These are phyloP conservation scores for Podospora comata DNA, from an alignment of 495 filamentous ascomycete species.

Conservation along the genomic window DNA sequence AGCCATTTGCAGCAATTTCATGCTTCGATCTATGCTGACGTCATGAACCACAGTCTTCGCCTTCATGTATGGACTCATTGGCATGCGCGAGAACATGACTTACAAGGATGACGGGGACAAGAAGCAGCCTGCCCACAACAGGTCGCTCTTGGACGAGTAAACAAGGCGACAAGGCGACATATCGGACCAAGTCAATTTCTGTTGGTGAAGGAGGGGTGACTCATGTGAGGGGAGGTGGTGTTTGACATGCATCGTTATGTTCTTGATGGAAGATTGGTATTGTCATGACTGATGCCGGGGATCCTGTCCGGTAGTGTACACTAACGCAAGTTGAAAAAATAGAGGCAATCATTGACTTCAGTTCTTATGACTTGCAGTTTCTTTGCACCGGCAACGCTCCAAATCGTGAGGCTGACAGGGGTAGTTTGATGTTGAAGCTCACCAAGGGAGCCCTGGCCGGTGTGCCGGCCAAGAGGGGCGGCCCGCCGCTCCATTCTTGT, in stretches of 20 bases:
- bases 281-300: neutral
- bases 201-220: neutral
- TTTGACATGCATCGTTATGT: neutral
- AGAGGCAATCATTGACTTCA: neutral
- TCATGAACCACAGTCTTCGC: slow-evolving; percentile 35
- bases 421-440: neutral
- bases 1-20: neutral
- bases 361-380: neutral
- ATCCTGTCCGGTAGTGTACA: neutral
- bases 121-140: neutral
- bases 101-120: slow-evolving; percentile 15
- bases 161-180: neutral
- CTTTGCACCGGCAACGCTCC: too few relatives aligned
- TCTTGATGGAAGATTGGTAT: neutral
- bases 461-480: neutral
- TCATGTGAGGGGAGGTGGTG: neutral
- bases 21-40: slow-evolving; percentile 21
- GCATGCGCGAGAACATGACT: slow-evolving; percentile 43
- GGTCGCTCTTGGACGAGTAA: neutral
- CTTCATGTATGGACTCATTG: slow-evolving; percentile 43
- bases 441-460: neutral
- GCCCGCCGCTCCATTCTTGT: neutral
- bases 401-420: neutral
- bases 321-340: neutral
- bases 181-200: neutral